phyloP scores from a whole-genome alignment of 768 basidiomycete species.

The Leccinum imitatum region DNA sequence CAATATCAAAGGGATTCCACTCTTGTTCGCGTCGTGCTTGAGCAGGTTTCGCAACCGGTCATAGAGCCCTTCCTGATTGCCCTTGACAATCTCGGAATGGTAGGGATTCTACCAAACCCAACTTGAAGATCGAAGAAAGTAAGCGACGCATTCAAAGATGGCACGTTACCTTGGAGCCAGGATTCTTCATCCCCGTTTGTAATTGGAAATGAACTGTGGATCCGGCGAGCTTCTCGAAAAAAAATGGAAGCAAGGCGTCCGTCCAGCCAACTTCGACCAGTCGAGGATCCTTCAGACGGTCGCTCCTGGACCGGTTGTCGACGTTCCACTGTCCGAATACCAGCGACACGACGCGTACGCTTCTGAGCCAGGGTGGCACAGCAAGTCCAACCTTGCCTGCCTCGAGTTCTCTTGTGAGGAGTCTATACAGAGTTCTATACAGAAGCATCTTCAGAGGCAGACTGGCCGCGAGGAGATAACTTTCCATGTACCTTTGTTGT shows the following conservation, averaged over 20 bases:
- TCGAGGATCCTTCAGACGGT: slow-evolving; percentile 33
- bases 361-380: slow-evolving; percentile 32
- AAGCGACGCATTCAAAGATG: not conserved
- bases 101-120: slow-evolving; percentile 10
- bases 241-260: slow-evolving; percentile 33
- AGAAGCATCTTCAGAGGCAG: not conserved
- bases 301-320: slow-evolving; percentile 32
- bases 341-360: slow-evolving; percentile 37
- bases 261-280: slow-evolving; percentile 44
- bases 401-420: slow-evolving; percentile 24
- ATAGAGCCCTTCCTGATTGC: slow-evolving; percentile 12
- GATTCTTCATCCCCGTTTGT: slow-evolving; percentile 13
- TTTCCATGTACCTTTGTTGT: slow-evolving; percentile 36
- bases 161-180: slow-evolving; percentile 16
- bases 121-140: not conserved
- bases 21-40: slow-evolving; percentile 15
- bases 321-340: slow-evolving; percentile 35
- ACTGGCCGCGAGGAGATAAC: not conserved
- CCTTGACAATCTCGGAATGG: slow-evolving; percentile 21
- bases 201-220: slow-evolving; percentile 23
- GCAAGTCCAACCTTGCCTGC: slow-evolving; percentile 35
- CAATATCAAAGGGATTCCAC: slow-evolving; percentile 40
- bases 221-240: slow-evolving; percentile 19
- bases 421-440: slow-evolving; percentile 33
- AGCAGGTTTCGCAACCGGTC: slow-evolving; percentile 23